These are phyloP conservation scores for Lithospermum erythrorhizon DNA, from an alignment of 257 asterid species.

Conservation along the genomic window DNA sequence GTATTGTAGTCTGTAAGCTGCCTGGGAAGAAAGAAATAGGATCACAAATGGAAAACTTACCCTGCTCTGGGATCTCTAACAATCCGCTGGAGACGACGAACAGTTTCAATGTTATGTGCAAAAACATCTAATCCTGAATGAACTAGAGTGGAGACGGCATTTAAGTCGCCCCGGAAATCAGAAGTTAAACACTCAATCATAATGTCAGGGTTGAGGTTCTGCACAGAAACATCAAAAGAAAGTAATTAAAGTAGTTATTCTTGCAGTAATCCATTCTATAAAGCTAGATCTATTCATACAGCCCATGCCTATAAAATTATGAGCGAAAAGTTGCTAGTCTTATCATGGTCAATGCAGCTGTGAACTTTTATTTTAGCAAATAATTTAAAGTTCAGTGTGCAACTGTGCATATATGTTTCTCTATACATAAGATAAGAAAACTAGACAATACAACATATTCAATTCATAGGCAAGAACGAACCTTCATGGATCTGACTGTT, in stretches of 20 bases:
- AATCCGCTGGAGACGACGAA: constrained; percentile 75
- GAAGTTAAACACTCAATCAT: constrained; percentile 96
- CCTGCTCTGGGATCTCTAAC: constrained; percentile 98
- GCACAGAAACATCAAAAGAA: constrained; percentile 19
- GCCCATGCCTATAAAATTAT: not conserved
- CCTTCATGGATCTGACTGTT: constrained; percentile 91
- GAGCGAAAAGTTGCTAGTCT: no score
- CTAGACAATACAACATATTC: not conserved
- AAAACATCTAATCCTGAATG: constrained; percentile 92
- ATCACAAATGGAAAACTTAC: constrained; percentile 33
- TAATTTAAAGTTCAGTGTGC: no score
- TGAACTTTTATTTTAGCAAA: not conserved
- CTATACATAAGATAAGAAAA: no score
- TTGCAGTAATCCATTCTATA: not conserved
- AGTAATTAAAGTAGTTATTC: constrained; percentile 10
- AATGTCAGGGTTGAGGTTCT: constrained; percentile 78
- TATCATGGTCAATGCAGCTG: not conserved
- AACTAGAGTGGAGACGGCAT: constrained; percentile 64
- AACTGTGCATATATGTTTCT: no score
- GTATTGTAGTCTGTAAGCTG: constrained; percentile 2
- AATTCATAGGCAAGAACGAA: constrained; percentile 6
- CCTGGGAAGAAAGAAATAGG: not conserved
- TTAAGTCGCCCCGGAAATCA: constrained; percentile 87
- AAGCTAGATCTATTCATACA: not conserved
- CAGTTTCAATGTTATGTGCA: constrained; percentile 92